Conservation (phyloP, 2,329 filamentous ascomycete species). For the Chalaropsis thielavioides region DNA sequence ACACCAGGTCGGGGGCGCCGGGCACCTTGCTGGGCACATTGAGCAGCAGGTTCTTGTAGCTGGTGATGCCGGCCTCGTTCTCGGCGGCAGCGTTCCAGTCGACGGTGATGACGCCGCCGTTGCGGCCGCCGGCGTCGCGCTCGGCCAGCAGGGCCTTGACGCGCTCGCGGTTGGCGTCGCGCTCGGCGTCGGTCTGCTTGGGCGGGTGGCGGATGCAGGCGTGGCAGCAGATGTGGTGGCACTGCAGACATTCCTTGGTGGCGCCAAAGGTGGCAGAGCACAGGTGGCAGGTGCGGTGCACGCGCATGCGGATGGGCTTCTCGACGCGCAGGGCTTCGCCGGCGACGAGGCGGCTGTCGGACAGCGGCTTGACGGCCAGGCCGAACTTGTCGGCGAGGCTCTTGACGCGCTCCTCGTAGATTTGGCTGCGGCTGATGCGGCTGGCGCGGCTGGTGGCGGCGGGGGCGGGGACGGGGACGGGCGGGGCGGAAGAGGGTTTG, state of each 20-base stretch:
- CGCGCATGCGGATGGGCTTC: constrained; percentile 63
- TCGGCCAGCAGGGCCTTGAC: constrained; percentile 38
- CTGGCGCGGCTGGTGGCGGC: constrained; percentile 19
- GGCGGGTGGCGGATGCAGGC: constrained; percentile 63
- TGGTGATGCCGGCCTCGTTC: constrained; percentile 28
- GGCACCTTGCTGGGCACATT: constrained; percentile 47
- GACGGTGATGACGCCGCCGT: constrained; percentile 35
- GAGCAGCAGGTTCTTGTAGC: constrained; percentile 27
- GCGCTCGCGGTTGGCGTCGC: constrained; percentile 37
- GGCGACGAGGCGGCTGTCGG: constrained; percentile 24
- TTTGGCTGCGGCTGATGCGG: constrained; percentile 27
- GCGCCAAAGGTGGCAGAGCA: constrained; percentile 62
- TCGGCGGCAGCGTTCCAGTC: constrained; percentile 25
- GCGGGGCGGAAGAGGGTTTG: not conserved
- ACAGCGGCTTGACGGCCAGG: constrained; percentile 38
- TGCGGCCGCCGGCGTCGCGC: constrained; percentile 30
- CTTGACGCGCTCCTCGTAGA: constrained; percentile 43
- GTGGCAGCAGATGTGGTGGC: constrained; percentile 67
- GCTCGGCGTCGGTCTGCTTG: constrained; percentile 44
- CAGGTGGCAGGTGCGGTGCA: constrained; percentile 66
- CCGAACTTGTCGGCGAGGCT: constrained; percentile 42
- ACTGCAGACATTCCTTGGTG: constrained; percentile 59
- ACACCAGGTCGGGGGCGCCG: constrained; percentile 56
- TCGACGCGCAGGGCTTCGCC: constrained; percentile 50
- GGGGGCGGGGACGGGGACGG: constrained; percentile 20